Base-by-base conservation (phyloP, 169 alveolate genomes). In the Cryptosporidium sp. region DNA sequence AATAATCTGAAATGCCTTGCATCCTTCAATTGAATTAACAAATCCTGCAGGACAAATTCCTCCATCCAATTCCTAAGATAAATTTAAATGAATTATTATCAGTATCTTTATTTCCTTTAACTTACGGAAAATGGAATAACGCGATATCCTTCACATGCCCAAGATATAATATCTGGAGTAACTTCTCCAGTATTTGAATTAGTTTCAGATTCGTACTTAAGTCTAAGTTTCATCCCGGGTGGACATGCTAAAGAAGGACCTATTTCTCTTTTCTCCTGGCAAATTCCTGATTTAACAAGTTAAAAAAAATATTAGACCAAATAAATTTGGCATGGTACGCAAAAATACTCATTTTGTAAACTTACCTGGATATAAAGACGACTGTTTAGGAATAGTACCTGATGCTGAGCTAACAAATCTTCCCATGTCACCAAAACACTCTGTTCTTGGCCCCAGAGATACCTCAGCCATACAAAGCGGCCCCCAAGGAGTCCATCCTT, bases 401-500 rank as follows among this genome's bases (percentile, higher is more conserved):
- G 89, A 65, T 7, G 52, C 55, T 6, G 89, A 45, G 43, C 89
- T 62, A 21, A 80, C n/a, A 45, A 80, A 62, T 48, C 89, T 80
- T 18, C 89, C 65, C 39, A 43, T 0, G 43, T 80, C 89, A 8
- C 89, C 89, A 65, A 80, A 80, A 39, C 89, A 80, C 10, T 80
- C 89, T 0, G 89, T 80, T 48, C 89, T 59, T 18, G 89, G 89
- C 7, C 89, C 89, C 37, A 80, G 37, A 12, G 89, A 80, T 21
- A 80, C 52, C n/a, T 80, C 89, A 3, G 89, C 65, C 26, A 80
- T 39, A 35, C 89, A 80, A 16, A 80, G 37, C 43, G 89, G 89
- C 14, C 89, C 89, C 89, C 89, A 80, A 26, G 89, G 89, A 29
- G 48, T 62, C 89, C 89, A 80, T 2, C 89, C 89, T 62, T 80